Evolutionary conservation across 208 protist genomes (phyloP).

Genomic region (Trypanosoma scelopori): DNA sequence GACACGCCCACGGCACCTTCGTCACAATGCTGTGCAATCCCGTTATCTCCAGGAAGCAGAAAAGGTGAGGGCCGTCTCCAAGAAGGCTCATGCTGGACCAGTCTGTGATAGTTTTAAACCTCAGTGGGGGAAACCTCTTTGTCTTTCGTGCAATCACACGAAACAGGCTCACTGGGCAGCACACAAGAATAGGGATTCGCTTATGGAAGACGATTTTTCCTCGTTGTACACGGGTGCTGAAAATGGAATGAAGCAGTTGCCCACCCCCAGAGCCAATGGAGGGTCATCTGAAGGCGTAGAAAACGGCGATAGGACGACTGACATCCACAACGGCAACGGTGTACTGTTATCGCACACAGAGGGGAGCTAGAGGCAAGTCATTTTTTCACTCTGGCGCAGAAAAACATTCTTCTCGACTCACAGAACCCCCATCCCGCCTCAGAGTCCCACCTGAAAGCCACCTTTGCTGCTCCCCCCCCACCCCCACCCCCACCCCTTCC

Average conservation of each 20-base stretch:
- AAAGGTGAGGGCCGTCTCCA: constrained; percentile 11
- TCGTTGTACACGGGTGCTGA: not conserved
- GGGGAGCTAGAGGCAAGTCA: no score
- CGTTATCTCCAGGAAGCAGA: constrained; percentile 28
- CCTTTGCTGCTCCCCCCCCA: no score
- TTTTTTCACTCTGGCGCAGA: no score
- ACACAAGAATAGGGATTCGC: not conserved
- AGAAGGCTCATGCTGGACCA: constrained; percentile 6
- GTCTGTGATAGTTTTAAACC: constrained; percentile 33
- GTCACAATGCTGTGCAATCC: constrained; percentile 7
- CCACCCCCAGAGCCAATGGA: not conserved
- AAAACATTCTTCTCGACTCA: no score
- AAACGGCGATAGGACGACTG: not conserved
- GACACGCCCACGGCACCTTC: not conserved
- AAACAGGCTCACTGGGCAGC: constrained; percentile 25
- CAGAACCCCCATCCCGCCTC: no score
- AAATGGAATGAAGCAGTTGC: not conserved
- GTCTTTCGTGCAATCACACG: constrained; percentile 27
- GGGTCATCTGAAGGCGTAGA: not conserved
- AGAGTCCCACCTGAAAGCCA: no score
- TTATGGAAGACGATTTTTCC: not conserved
- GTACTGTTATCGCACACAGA: not conserved
- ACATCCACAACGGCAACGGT: not conserved
- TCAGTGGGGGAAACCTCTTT: constrained; percentile 35
- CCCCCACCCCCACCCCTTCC: no score